Percentiles rank a stretch among this genome's conserved stretches.
Evolutionary conservation across 2,329 filamentous ascomycete genomes (phyloP).

Genomic region (Scleromitrula shiraiana): DNA sequence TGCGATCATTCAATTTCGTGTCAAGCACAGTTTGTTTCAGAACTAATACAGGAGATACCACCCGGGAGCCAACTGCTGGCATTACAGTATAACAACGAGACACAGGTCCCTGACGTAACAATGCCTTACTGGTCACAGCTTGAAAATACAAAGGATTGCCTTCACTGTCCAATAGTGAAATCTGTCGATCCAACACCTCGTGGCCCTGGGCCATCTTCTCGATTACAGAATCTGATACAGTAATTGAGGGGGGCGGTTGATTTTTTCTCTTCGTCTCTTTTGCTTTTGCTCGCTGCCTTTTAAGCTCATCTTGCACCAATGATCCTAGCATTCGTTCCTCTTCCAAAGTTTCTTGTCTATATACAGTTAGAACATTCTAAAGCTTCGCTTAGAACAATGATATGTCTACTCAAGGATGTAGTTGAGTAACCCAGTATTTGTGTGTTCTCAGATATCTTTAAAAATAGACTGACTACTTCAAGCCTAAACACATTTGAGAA

Average conservation of each 20-base stretch:
- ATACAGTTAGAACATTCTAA: not conserved
- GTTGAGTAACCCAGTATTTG: too few species aligned
- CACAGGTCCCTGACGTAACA: constrained; percentile 56
- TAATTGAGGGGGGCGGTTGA: constrained; percentile 30
- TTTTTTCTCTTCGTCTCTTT: constrained; percentile 58
- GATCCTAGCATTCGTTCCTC: constrained; percentile 54
- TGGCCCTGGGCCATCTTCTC: constrained; percentile 26
- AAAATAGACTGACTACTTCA: too few species aligned
- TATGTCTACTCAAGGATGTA: not conserved
- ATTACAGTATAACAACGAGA: constrained; percentile 66
- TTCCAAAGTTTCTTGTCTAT: constrained; percentile 7
- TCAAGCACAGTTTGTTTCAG: constrained; percentile 63
- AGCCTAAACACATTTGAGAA: too few species aligned
- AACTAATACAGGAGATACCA: constrained; percentile 52
- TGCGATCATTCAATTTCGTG: constrained; percentile 47
- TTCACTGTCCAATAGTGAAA: constrained; percentile 53
- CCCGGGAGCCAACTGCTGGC: constrained; percentile 48
- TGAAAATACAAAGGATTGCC: constrained; percentile 61
- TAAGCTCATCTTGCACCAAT: constrained; percentile 65
- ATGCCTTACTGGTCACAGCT: constrained; percentile 60
- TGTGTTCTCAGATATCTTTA: too few species aligned
- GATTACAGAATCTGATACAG: constrained; percentile 20
- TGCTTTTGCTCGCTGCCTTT: constrained; percentile 55
- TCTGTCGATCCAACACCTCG: constrained; percentile 51
- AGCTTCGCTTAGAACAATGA: not conserved